phyloP scores from a whole-genome alignment of 2,329 filamentous ascomycete species.

The Chrysoporthe puriensis region DNA sequence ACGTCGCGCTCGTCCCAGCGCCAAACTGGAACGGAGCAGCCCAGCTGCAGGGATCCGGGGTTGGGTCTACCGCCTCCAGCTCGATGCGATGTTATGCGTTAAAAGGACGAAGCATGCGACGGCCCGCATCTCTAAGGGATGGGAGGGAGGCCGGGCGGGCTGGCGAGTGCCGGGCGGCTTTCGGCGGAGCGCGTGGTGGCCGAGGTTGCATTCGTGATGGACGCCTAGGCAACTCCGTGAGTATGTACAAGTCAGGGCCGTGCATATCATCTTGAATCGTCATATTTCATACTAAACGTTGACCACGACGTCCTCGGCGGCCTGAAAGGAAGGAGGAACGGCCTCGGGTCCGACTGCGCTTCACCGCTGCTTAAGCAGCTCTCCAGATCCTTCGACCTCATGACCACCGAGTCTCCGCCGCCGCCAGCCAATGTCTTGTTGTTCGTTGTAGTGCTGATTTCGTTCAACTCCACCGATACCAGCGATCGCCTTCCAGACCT shows the following conservation, averaged over 20 bases:
- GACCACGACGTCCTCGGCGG: slow-evolving; percentile 8
- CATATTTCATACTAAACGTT: slow-evolving; percentile 6
- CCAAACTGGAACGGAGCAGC: neutral
- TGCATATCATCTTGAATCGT: neutral
- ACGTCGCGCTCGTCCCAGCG: neutral
- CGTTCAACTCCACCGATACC: slow-evolving; percentile 31
- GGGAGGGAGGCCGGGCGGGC: neutral
- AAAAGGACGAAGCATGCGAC: neutral
- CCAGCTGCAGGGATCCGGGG: neutral
- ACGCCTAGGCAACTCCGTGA: neutral
- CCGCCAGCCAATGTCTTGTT: slow-evolving; percentile 1
- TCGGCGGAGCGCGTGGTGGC: neutral
- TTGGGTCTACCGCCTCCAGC: neutral
- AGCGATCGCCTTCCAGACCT: slow-evolving; percentile 43
- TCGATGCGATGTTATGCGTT: neutral
- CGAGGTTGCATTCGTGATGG: slow-evolving; percentile 1
- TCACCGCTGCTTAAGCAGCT: neutral
- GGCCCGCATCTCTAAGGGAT: neutral
- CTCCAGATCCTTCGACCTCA: slow-evolving; percentile 1
- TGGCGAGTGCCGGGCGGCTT: slow-evolving; percentile 9
- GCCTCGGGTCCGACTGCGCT: neutral
- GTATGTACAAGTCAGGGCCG: neutral
- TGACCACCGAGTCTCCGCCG: neutral
- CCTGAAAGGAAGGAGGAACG: neutral
- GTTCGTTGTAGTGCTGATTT: slow-evolving; percentile 6